phyloP scores from a whole-genome alignment of 306 rosid genomes.

The Cercis canadensis region DNA sequence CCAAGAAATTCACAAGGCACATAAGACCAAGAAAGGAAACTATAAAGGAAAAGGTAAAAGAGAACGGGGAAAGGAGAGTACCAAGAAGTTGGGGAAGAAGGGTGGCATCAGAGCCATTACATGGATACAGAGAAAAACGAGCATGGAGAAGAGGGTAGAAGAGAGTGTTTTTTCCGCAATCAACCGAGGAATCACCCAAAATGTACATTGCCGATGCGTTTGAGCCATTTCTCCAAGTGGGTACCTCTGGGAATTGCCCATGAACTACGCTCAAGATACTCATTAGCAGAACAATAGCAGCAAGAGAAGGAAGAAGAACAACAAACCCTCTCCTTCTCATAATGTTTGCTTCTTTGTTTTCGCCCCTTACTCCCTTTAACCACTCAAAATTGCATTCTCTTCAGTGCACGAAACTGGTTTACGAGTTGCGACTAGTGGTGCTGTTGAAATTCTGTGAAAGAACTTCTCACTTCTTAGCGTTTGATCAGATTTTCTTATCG shows the following conservation, averaged over 20 bases:
- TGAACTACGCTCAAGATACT: conserved; percentile 34
- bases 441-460: too few relatives aligned
- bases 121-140: conserved; percentile 69
- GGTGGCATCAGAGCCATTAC: conserved; percentile 56
- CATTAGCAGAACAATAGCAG: conserved; percentile 33
- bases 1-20: neutral
- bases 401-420: conserved; percentile 9
- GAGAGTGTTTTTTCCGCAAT: conserved; percentile 77
- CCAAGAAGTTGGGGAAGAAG: conserved; percentile 91
- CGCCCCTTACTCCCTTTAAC: neutral
- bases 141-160: conserved; percentile 75
- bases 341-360: neutral
- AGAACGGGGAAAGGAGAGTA: conserved; percentile 35
- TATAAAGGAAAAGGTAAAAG: neutral
- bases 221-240: conserved; percentile 15
- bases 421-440: too few relatives aligned
- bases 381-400: conserved; percentile 18
- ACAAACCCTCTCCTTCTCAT: conserved; percentile 37
- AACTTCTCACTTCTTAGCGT: too few relatives aligned
- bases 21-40: neutral
- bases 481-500: neutral
- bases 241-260: conserved; percentile 29
- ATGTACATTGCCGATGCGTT: conserved; percentile 57
- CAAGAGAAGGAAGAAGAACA: conserved; percentile 33
- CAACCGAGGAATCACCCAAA: conserved; percentile 90